phyloP scores from a whole-genome alignment of 371 early-diverging fungal species.

The Rhizopus sp. region DNA sequence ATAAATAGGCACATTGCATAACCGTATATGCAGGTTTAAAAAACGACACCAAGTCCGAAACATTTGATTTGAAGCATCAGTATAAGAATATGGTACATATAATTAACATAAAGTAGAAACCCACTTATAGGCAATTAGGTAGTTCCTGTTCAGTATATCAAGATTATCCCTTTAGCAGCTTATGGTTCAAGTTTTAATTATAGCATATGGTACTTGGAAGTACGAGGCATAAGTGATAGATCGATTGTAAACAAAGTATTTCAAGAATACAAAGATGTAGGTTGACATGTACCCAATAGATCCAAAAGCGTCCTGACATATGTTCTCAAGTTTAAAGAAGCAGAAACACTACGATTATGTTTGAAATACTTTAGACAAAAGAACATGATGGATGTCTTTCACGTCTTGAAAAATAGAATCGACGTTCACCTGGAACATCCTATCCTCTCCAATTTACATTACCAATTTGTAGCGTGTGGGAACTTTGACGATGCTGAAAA shows the following conservation, averaged over 20 bases:
- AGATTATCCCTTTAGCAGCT: slow-evolving; percentile 90
- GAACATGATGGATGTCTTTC: slow-evolving; percentile 72
- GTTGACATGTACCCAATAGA: slow-evolving; percentile 8
- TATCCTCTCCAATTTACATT: slow-evolving; percentile 73
- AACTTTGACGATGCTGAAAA: slow-evolving; percentile 76
- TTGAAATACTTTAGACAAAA: slow-evolving; percentile 89
- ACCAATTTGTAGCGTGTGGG: slow-evolving; percentile 64
- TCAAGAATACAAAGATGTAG: slow-evolving; percentile 68
- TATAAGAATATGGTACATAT: slow-evolving; percentile 53
- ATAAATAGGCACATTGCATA: slow-evolving; percentile 3
- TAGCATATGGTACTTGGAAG: slow-evolving; percentile 92
- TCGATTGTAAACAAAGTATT: slow-evolving; percentile 64
- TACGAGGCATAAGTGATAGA: slow-evolving; percentile 75
- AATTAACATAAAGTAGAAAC: not conserved
- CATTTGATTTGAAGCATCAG: slow-evolving; percentile 76
- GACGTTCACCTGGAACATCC: slow-evolving; percentile 77
- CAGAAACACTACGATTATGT: slow-evolving; percentile 80
- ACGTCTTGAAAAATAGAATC: slow-evolving; percentile 65
- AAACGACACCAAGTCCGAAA: slow-evolving; percentile 91
- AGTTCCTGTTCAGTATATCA: slow-evolving; percentile 87
- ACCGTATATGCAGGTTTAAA: slow-evolving; percentile 61
- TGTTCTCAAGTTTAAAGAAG: slow-evolving; percentile 62
- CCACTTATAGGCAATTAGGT: slow-evolving; percentile 31
- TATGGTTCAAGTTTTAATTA: slow-evolving; percentile 95
- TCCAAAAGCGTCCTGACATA: not conserved